Percentiles rank a stretch among this genome's conserved stretches.
These are phyloP conservation scores for Capsicum pubescens DNA, from an alignment of 257 asterid species.

Conservation along the genomic window DNA sequence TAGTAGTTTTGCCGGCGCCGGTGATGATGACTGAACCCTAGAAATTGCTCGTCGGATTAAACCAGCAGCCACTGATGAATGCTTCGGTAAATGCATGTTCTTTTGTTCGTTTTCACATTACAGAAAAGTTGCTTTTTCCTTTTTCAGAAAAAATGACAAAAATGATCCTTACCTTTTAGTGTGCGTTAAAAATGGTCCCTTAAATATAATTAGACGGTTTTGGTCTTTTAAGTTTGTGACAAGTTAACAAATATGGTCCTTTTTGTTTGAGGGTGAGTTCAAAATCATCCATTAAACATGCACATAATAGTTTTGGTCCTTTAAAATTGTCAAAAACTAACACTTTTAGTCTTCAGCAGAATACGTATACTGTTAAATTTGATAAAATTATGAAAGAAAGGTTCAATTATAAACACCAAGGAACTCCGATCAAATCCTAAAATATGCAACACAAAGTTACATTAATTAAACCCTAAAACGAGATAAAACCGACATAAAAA, in stretches of 20 bases:
- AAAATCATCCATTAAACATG: neutral
- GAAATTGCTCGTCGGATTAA: slow-evolving; percentile 71
- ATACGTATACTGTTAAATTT: neutral
- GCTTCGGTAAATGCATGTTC: neutral
- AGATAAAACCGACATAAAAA: neutral
- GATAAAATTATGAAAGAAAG: neutral
- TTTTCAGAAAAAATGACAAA: neutral
- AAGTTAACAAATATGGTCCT: neutral
- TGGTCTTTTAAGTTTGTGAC: neutral
- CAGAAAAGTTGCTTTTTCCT: neutral
- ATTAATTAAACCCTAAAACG: neutral
- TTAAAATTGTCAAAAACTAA: neutral
- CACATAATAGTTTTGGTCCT: neutral
- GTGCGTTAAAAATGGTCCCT: neutral
- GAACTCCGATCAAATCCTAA: neutral
- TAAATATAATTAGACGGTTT: neutral
- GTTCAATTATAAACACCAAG: neutral
- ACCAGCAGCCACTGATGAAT: slow-evolving; percentile 67
- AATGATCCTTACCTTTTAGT: neutral
- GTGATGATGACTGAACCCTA: slow-evolving; percentile 50
- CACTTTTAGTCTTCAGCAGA: neutral
- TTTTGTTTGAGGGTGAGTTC: neutral
- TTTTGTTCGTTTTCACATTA: neutral
- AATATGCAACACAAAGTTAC: neutral
- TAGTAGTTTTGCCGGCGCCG: slow-evolving; percentile 49